phyloP scores from a whole-genome alignment of 2,329 filamentous ascomycete genomes.

The Hypoxylon sp. region DNA sequence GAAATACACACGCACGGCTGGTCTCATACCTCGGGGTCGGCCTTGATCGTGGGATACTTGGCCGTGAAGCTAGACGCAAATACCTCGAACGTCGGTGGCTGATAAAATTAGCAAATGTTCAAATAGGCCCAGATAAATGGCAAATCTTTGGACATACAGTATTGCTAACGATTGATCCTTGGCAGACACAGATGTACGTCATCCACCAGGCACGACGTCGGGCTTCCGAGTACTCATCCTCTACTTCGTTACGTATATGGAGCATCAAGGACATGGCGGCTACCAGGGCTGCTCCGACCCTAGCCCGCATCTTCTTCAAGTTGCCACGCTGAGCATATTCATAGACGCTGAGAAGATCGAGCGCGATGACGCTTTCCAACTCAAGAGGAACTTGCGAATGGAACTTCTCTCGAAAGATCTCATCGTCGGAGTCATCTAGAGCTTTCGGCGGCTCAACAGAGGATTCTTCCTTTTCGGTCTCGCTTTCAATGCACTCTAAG shows the following conservation, averaged over 20 bases:
- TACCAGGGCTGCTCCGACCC: conserved; percentile 62
- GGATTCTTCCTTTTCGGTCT: conserved; percentile 62
- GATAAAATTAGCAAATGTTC: conserved; percentile 15
- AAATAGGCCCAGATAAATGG: background rate
- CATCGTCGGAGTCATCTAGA: conserved; percentile 54
- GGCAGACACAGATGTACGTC: conserved; percentile 65
- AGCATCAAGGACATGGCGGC: conserved; percentile 60
- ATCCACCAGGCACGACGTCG: conserved; percentile 66
- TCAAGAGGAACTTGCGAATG: conserved; percentile 60
- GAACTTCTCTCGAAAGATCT: conserved; percentile 55
- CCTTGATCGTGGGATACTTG: conserved; percentile 56
- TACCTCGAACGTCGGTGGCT: conserved; percentile 59
- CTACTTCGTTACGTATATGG: conserved; percentile 55
- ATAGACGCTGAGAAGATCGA: conserved; percentile 63
- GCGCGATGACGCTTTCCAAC: conserved; percentile 61
- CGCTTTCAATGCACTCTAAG: conserved; percentile 62
- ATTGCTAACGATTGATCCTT: conserved; percentile 65
- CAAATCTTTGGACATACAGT: conserved; percentile 53
- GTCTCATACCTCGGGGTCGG: conserved; percentile 57
- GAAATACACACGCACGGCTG: background rate
- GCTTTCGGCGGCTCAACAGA: conserved; percentile 60
- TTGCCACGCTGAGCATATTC: conserved; percentile 67
- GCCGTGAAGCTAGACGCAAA: conserved; percentile 61
- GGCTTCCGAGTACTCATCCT: conserved; percentile 59
- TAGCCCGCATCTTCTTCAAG: conserved; percentile 63